Evolutionary conservation across 805 yeast genomes (phyloP).

Genomic region (Yarrowia sp.): DNA sequence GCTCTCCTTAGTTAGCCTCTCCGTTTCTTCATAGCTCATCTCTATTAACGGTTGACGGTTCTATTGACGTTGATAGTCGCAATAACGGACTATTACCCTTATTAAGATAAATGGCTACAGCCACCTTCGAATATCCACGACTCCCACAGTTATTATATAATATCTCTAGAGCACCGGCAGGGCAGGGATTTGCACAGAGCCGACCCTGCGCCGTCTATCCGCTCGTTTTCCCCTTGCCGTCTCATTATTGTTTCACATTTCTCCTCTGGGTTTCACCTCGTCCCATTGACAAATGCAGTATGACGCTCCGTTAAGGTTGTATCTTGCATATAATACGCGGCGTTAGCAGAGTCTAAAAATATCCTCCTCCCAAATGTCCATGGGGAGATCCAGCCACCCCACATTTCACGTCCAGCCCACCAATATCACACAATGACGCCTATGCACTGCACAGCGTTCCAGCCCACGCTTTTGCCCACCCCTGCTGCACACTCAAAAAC

Average conservation of each 20-base stretch:
- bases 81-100: neutral
- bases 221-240: constrained; percentile 3
- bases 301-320: neutral
- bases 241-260: constrained; percentile 1
- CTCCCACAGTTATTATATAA: neutral
- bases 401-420: neutral
- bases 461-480: constrained; percentile 23
- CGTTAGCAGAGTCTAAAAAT: neutral
- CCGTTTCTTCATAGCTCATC: no score
- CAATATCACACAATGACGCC: constrained; percentile 5
- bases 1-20: no score
- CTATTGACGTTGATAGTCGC: no score
- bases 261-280: neutral
- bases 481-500: constrained; percentile 5
- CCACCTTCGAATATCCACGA: neutral
- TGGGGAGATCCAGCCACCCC: constrained; percentile 2
- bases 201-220: constrained; percentile 13
- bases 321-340: constrained; percentile 12
- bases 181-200: neutral
- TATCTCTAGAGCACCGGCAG: neutral
- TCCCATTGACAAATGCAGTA: constrained; percentile 9
- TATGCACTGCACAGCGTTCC: constrained; percentile 10
- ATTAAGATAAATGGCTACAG: neutral
- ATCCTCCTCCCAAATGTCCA: constrained; percentile 5
- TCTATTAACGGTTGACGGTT: no score